These are phyloP conservation scores for Candida sanyaensis DNA, from an alignment of 1,139 yeast genomes.

Conservation along the genomic window DNA sequence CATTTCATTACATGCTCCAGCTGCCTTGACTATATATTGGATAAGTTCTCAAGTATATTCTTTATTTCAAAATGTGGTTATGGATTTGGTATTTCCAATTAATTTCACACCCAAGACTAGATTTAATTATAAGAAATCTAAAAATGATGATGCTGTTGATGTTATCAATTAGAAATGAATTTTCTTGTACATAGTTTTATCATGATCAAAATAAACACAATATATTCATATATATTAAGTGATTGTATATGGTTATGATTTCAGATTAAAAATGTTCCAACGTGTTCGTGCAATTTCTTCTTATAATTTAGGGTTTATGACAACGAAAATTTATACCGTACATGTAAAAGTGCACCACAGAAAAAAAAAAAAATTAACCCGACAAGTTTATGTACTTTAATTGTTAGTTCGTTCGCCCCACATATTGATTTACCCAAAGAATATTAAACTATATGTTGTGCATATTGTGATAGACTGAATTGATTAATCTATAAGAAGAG, in stretches of 20 bases:
- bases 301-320: too few relatives aligned
- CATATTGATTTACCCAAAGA: neutral
- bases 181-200: neutral
- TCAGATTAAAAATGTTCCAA: too few relatives aligned
- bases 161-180: neutral
- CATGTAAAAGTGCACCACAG: neutral
- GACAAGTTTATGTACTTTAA: neutral
- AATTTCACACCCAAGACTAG: conserved; percentile 48
- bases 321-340: too few relatives aligned
- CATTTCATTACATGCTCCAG: conserved; percentile 81
- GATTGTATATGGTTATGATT: too few relatives aligned
- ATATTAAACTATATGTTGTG: too few relatives aligned
- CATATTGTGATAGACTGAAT: too few relatives aligned
- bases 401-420: neutral
- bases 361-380: neutral
- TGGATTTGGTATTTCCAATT: conserved; percentile 69
- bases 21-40: conserved; percentile 83
- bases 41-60: conserved; percentile 79
- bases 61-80: conserved; percentile 67
- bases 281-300: too few relatives aligned
- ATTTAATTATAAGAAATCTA: conserved; percentile 10
- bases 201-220: neutral
- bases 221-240: neutral
- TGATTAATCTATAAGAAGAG: too few relatives aligned
- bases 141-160: conserved; percentile 1